Evolutionary conservation across 257 asterid species (phyloP), one percentile per base, ranked within the genome.

Genomic region (Solanum tarijense): DNA sequence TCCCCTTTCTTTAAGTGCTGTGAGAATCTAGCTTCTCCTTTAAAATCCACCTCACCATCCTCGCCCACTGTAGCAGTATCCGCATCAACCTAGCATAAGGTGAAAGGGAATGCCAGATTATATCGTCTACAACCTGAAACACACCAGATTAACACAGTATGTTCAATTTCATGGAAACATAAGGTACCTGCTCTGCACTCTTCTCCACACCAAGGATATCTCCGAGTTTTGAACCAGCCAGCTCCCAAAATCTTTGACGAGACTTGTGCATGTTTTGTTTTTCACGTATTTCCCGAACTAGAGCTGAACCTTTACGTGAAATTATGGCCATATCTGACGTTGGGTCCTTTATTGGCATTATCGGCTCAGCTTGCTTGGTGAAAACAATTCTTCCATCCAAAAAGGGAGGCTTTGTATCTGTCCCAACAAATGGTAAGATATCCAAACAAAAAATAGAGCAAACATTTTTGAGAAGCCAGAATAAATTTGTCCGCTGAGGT

Each of bases 291-390:
- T 97, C 98, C 87, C 96, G 92, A 83, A 97, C 98, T 82, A 97
- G 90, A 88, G 90, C 91, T 66, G 99, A 97, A 48, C 99, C 99
- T 89, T 97, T 97, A 69, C 98, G 93, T 23, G 99, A 92, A 92
- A 97, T 96, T 92, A 97, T 96, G 48, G 99, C 99, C 99, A 97
- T 96, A 88, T 97, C 99, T 46, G 99, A 97, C 13, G 99, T 97
- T 36, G 99, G 98, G 90, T 97, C 99, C 92, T 96, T 97, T 78
- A 97, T 43, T 75, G 99, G 99, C 99, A 95, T 94, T 83, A 97
- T 88, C 34, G 99, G 98, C 88, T 96, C 98, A 81, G 99, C 99
- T 91, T 96, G 99, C 90, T 94, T 96, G 7, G 99, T 96, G 90
- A 91, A 96, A 83, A 96, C 99, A 91, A 94, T 95, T 90, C 98